A percentile compares a stretch with the other conserved stretches of the same genome.
These are phyloP conservation scores for Cardamine occulta DNA, from an alignment of 345 rosid species.

Conservation along the genomic window DNA sequence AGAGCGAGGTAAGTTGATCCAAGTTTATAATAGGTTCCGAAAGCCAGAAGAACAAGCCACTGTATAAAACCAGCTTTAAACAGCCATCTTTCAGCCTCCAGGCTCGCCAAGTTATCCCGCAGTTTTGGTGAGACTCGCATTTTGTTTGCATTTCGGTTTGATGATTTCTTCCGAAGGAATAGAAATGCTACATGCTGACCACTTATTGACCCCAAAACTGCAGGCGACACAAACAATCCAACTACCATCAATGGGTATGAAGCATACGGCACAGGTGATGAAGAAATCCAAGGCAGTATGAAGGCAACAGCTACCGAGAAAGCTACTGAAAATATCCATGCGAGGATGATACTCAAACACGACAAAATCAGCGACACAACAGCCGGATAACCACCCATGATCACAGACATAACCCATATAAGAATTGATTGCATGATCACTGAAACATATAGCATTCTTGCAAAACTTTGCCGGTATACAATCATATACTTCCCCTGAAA, in stretches of 20 bases:
- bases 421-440: slow-evolving; percentile 83
- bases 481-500: slow-evolving; percentile 88
- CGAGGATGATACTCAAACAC: slow-evolving; percentile 64
- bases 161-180: slow-evolving; percentile 58
- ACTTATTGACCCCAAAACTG: slow-evolving; percentile 77
- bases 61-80: slow-evolving; percentile 84
- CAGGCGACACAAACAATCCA: slow-evolving; percentile 92
- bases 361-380: slow-evolving; percentile 65
- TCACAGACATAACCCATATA: slow-evolving; percentile 76
- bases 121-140: slow-evolving; percentile 52
- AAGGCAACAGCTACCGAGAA: slow-evolving; percentile 75
- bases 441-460: slow-evolving; percentile 73
- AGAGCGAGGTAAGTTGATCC: slow-evolving; percentile 87
- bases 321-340: slow-evolving; percentile 73
- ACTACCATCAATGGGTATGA: slow-evolving; percentile 77
- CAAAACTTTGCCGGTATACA: slow-evolving; percentile 66
- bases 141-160: slow-evolving; percentile 54
- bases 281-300: slow-evolving; percentile 66
- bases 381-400: slow-evolving; percentile 92
- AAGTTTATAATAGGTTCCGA: slow-evolving; percentile 74
- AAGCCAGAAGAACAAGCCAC: slow-evolving; percentile 74
- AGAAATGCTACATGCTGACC: slow-evolving; percentile 86
- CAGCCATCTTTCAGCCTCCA: slow-evolving; percentile 96
- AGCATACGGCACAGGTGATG: slow-evolving; percentile 83
- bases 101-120: slow-evolving; percentile 62